Base-by-base conservation (phyloP, 2,329 filamentous ascomycete species). In the Endocalyx cinctus region DNA sequence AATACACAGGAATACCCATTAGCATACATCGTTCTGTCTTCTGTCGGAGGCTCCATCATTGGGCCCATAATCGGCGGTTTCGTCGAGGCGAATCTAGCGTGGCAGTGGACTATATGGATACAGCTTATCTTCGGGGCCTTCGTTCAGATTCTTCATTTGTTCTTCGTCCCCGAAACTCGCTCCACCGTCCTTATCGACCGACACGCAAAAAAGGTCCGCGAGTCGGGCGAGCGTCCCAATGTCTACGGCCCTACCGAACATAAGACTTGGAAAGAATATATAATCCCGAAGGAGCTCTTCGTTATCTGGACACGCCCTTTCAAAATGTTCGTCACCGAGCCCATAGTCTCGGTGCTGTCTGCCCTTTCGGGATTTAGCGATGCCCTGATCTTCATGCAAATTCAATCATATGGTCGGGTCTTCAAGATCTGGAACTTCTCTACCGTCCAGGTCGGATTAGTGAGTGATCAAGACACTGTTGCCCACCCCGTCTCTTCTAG, bases 301-400 rank as follows among this genome's bases (percentile, higher is more conserved):
- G 55, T 62, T 6, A 70, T 79, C 36, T 78, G 76, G 73, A 54
- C 67, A 23, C 71, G 77, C 3, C 77, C 79, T n/a, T 82, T 79
- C 57, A 62, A 63, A 37, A 77, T 81, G 69, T 76, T 81, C 47
- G 39, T 74, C 29, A 76, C 66, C 2, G 78, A 82, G 51, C 74
- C 75, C 1, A 82, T 82, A 39, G 77, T 82, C 13, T 57, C 72
- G 23, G 69, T 66, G 34, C 60, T 81, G 4, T 81, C 76, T 4
- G 58, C 77, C 2, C 63, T 81, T 27, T 74, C 67, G 34, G 77
- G 77, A 22, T 81, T 82, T 63, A 72, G 67, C 45, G 77, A 82
- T 46, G 74, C 76, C 2, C 60, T 82, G 27, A 79, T 82, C 49
- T 82, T 82, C 59, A 79, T 77, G 60, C 80, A 80, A 54, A 69